Conservation (phyloP, 768 basidiomycete genomes). For the Lactarius hatsudake region DNA sequence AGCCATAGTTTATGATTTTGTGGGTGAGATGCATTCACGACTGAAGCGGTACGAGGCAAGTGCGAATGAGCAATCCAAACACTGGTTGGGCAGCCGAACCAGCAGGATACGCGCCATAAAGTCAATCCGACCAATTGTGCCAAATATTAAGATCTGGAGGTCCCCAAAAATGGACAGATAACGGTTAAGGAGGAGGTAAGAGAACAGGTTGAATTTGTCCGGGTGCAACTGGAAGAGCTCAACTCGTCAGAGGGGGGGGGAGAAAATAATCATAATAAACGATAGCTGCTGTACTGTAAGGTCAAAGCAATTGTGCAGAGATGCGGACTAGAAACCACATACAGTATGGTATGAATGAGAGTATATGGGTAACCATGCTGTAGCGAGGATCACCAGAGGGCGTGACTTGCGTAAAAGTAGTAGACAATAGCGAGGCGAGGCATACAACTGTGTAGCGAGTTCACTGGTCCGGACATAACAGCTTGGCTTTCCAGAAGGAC, state of each 20-base stretch:
- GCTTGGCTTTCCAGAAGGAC: background rate
- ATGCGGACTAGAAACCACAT: background rate
- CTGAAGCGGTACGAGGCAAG: background rate
- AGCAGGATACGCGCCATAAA: conserved; percentile 1
- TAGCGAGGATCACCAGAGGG: too few relatives aligned
- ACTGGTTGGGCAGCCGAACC: background rate
- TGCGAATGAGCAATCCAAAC: background rate
- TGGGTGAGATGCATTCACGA: background rate
- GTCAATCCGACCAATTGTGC: background rate
- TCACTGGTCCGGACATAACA: background rate
- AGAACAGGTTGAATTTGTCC: background rate
- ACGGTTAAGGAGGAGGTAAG: background rate
- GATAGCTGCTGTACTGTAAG: background rate
- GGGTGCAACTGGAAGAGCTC: background rate
- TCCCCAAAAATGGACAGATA: too few relatives aligned
- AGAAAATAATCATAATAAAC: background rate
- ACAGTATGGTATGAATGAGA: background rate
- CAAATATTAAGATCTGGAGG: background rate
- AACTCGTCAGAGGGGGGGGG: background rate
- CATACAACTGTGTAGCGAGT: background rate
- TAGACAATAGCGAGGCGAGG: background rate
- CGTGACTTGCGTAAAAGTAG: background rate
- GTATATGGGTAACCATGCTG: background rate
- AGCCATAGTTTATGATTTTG: background rate
- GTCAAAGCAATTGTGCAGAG: background rate